phyloP scores from a whole-genome alignment of 179 eudicot species.

The Beta macrorhiza region DNA sequence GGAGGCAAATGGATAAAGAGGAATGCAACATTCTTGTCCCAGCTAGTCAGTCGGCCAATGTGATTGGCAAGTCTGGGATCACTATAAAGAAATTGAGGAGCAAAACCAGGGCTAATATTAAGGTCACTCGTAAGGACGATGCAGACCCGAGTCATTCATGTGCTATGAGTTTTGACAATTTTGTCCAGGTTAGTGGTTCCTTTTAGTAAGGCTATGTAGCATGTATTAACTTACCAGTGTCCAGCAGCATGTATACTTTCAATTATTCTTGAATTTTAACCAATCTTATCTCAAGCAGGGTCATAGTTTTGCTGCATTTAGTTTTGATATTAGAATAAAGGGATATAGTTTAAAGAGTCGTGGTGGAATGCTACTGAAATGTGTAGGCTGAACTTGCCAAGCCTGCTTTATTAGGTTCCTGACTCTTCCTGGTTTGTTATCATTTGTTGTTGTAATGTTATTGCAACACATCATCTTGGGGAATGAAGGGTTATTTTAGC shows the following conservation, averaged over 20 bases:
- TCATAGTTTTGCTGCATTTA: not conserved
- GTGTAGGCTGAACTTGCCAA: too few relatives aligned
- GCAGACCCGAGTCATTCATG: slow-evolving; percentile 74
- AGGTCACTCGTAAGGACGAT: slow-evolving; percentile 66
- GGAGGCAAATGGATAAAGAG: slow-evolving; percentile 49
- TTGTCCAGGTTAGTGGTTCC: slow-evolving; percentile 57
- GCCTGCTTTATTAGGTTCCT: too few relatives aligned
- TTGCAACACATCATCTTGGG: not conserved
- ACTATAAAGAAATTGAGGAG: slow-evolving; percentile 81
- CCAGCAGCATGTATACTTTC: not conserved
- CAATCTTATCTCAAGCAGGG: not conserved
- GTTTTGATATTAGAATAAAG: not conserved
- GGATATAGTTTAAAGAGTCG: not conserved
- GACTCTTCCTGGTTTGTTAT: not conserved
- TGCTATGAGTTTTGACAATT: slow-evolving; percentile 91
- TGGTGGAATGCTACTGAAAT: not conserved
- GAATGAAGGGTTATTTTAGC: not conserved
- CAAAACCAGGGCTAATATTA: slow-evolving; percentile 67
- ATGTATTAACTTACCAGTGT: not conserved
- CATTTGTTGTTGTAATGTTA: not conserved
- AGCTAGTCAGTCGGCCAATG: slow-evolving; percentile 80
- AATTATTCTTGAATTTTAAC: not conserved
- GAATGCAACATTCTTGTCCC: slow-evolving; percentile 94
- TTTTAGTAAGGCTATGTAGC: not conserved
- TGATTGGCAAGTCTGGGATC: slow-evolving; percentile 86